These are phyloP conservation scores for Triticum timopheevii DNA, from an alignment of 176 grass and related monocot genomes.

Conservation along the genomic window DNA sequence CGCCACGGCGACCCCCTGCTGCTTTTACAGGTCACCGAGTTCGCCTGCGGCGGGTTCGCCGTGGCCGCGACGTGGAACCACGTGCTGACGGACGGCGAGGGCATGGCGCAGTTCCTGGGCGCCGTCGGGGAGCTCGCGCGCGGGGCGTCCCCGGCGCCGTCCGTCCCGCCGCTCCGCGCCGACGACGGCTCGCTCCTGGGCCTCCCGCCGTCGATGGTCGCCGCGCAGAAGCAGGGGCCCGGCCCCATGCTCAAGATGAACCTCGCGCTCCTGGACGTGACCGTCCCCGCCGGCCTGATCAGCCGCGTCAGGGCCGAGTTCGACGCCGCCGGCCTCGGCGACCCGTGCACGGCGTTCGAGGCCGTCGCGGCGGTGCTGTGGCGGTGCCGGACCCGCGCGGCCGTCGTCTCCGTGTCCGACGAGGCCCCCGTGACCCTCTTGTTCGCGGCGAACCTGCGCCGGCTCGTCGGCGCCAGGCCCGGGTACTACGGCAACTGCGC, in stretches of 20 bases:
- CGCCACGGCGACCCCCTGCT: not conserved
- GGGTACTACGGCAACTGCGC: conserved; percentile 44
- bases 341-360: conserved; percentile 29
- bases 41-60: conserved; percentile 36
- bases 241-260: not conserved
- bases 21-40: conserved; percentile 35
- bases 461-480: not conserved
- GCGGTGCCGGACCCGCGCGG: conserved; percentile 21
- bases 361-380: conserved; percentile 22
- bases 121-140: conserved; percentile 28
- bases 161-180: conserved; percentile 1
- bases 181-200: conserved; percentile 1
- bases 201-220: not conserved
- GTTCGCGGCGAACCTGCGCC: conserved; percentile 22
- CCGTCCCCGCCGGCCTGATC: conserved; percentile 22
- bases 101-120: conserved; percentile 34
- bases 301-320: not conserved
- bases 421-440: not conserved
- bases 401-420: not conserved
- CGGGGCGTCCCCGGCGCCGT: not conserved
- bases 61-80: conserved; percentile 30
- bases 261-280: not conserved
- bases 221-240: not conserved
- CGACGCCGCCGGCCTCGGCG: not conserved
- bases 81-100: conserved; percentile 12